phyloP scores from a whole-genome alignment of 257 asterid species.

The Plantago ovata region DNA sequence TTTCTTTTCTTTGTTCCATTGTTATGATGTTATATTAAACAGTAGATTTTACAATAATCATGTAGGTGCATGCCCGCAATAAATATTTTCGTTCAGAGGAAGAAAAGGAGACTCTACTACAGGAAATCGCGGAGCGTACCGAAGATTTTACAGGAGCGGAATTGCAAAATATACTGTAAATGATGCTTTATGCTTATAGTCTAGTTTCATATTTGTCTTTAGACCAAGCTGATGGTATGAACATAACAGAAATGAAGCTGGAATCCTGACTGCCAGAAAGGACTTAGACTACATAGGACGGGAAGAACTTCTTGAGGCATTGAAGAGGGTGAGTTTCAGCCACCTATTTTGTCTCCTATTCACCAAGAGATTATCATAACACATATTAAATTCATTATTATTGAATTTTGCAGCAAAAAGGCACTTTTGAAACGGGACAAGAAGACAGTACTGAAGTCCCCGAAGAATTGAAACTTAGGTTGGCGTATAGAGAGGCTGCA shows the following conservation, averaged over 20 bases:
- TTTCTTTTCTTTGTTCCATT: constrained; percentile 4
- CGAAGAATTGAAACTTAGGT: constrained; percentile 84
- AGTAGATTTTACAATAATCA: constrained; percentile 23
- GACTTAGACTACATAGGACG: constrained; percentile 87
- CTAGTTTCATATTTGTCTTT: constrained; percentile 15
- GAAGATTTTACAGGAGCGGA: constrained; percentile 99
- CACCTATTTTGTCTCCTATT: constrained; percentile 17
- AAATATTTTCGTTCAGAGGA: constrained; percentile 89
- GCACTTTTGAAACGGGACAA: constrained; percentile 98
- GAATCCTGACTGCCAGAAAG: constrained; percentile 90
- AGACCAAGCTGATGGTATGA: constrained; percentile 29
- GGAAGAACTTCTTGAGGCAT: constrained; percentile 94
- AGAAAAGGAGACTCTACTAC: constrained; percentile 80
- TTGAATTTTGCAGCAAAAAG: constrained; percentile 78
- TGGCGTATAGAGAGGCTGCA: constrained; percentile 98
- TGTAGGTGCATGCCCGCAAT: constrained; percentile 96
- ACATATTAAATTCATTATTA: constrained; percentile 19
- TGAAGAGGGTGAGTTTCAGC: constrained; percentile 67
- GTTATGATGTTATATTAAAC: constrained; percentile 7
- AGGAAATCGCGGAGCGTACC: constrained; percentile 76
- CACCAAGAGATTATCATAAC: constrained; percentile 1
- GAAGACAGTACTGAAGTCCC: constrained; percentile 92
- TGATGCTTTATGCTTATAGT: constrained; percentile 18
- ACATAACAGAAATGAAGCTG: constrained; percentile 93
- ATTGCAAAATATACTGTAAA: constrained; percentile 87